Percentiles rank a stretch among this genome's conserved stretches.
These are phyloP conservation scores for Quercus lobata DNA, from an alignment of 331 rosid genomes.

Conservation along the genomic window DNA sequence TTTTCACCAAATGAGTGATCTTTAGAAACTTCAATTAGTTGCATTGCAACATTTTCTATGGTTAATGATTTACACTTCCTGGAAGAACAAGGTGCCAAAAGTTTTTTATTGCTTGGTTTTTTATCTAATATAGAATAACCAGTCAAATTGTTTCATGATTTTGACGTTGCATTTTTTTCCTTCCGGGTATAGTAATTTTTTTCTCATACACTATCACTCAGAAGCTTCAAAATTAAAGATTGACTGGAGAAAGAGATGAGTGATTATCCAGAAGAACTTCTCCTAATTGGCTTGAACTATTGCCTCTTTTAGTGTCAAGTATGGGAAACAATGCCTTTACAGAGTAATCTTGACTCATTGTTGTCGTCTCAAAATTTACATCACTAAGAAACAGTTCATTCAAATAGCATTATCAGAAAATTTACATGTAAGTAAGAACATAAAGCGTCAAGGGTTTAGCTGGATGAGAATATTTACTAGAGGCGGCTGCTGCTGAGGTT, in stretches of 20 bases:
- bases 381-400: constrained; percentile 24
- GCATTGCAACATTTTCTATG: constrained; percentile 39
- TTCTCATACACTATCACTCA: constrained; percentile 26
- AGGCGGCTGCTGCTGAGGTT: constrained; percentile 28
- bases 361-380: constrained; percentile 42
- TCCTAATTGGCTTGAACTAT: constrained; percentile 30
- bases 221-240: constrained; percentile 29
- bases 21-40: constrained; percentile 26
- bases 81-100: constrained; percentile 41
- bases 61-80: constrained; percentile 59
- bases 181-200: constrained; percentile 22
- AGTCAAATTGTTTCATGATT: constrained; percentile 29
- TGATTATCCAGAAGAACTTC: constrained; percentile 72
- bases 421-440: background rate
- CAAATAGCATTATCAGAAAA: constrained; percentile 4
- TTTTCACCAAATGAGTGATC: constrained; percentile 37
- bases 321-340: constrained; percentile 31
- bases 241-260: constrained; percentile 51
- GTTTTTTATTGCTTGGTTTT: constrained; percentile 22
- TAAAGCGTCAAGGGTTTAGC: constrained; percentile 37
- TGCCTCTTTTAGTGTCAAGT: constrained; percentile 29
- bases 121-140: constrained; percentile 33
- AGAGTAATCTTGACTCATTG: constrained; percentile 30
- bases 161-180: constrained; percentile 34
- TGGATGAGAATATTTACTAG: constrained; percentile 22